These are phyloP conservation scores for Phascolomyces articulosus DNA, from an alignment of 371 early-diverging fungal genomes.

Conservation along the genomic window DNA sequence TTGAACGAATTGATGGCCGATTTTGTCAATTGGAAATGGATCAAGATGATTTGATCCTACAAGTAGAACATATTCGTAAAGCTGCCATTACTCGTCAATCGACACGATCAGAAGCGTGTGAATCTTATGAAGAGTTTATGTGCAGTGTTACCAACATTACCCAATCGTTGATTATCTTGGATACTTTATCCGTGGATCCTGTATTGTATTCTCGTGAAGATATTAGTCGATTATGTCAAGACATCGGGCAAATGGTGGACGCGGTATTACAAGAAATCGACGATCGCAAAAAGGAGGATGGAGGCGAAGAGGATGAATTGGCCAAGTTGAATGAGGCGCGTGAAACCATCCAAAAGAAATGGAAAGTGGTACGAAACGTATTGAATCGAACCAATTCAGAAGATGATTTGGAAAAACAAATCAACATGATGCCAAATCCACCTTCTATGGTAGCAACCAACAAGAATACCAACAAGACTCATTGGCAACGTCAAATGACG, in stretches of 20 bases:
- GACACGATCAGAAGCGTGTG: background rate
- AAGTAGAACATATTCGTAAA: conserved; percentile 35
- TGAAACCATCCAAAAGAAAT: conserved; percentile 18
- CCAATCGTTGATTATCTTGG: conserved; percentile 35
- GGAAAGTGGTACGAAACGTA: conserved; percentile 20
- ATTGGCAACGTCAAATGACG: conserved; percentile 21
- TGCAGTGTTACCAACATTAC: conserved; percentile 23
- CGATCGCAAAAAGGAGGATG: background rate
- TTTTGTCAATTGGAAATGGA: conserved; percentile 40
- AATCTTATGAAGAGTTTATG: conserved; percentile 11
- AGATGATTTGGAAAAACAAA: conserved; percentile 16
- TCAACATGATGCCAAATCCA: background rate
- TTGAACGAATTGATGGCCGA: conserved; percentile 48
- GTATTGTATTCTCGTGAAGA: conserved; percentile 32
- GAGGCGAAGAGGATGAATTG: no score
- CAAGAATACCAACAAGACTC: background rate
- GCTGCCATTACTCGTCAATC: conserved; percentile 9
- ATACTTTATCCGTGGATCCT: conserved; percentile 28
- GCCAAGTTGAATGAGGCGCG: conserved; percentile 3
- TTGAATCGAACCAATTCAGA: conserved; percentile 26
- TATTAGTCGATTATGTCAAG: conserved; percentile 27
- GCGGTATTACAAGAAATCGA: conserved; percentile 9
- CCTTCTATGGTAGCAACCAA: conserved; percentile 1
- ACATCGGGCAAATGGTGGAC: conserved; percentile 27
- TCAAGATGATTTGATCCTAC: conserved; percentile 37